These are phyloP conservation scores for Candida wancherniae DNA, from an alignment of 805 yeast species.

Conservation along the genomic window DNA sequence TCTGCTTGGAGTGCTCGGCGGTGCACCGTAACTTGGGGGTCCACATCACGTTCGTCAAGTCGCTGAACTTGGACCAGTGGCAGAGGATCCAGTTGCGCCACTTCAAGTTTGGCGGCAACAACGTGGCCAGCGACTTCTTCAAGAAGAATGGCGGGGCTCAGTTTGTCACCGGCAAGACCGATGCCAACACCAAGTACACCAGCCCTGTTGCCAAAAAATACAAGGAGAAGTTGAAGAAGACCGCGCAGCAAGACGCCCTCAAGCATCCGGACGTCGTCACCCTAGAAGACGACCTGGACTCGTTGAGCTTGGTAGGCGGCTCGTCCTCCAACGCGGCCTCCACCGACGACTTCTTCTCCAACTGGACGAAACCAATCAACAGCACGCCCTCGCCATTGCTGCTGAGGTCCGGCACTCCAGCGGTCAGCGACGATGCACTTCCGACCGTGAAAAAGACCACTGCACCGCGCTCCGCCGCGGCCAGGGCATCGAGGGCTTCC, in stretches of 20 bases:
- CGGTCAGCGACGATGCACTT: slow-evolving; percentile 31
- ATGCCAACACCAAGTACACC: slow-evolving; percentile 75
- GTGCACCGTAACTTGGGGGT: slow-evolving; percentile 95
- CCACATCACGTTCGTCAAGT: slow-evolving; percentile 91
- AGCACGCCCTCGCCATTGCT: slow-evolving; percentile 49
- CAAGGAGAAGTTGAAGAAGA: slow-evolving; percentile 70
- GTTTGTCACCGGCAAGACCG: slow-evolving; percentile 48
- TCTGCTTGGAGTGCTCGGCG: slow-evolving; percentile 93
- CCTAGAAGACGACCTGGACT: slow-evolving; percentile 83
- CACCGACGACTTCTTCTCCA: slow-evolving; percentile 84
- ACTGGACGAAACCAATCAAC: slow-evolving; percentile 79
- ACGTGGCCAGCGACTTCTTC: slow-evolving; percentile 77
- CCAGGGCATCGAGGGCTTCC: slow-evolving; percentile 25
- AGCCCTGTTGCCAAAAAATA: slow-evolving; percentile 76
- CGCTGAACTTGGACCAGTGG: slow-evolving; percentile 93
- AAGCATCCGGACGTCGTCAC: slow-evolving; percentile 72
- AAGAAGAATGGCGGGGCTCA: slow-evolving; percentile 81
- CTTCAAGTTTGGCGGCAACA: slow-evolving; percentile 93
- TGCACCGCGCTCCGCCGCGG: slow-evolving; percentile 23
- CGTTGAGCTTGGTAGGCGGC: slow-evolving; percentile 25
- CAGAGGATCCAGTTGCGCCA: slow-evolving; percentile 82
- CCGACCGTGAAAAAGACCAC: slow-evolving; percentile 10
- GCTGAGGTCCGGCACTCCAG: slow-evolving; percentile 44
- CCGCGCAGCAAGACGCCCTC: slow-evolving; percentile 59
- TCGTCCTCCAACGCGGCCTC: slow-evolving; percentile 38